Base-by-base conservation (phyloP, 768 basidiomycete species). In the Mrakia gelida region DNA sequence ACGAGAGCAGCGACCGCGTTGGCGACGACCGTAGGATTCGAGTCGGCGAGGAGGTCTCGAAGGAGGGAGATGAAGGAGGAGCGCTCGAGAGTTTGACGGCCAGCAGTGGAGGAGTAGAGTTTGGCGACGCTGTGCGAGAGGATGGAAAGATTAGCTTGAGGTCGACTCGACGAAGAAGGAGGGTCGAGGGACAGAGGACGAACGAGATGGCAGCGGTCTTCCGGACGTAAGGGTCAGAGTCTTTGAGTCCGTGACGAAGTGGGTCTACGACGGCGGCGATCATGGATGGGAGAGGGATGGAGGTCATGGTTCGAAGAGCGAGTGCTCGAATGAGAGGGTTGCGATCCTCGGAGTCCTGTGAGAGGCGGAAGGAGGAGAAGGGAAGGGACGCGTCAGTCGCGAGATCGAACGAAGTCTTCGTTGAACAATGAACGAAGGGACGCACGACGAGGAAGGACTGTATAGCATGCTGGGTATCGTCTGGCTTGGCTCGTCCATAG, bases 301-400 rank as follows among this genome's bases (percentile, higher is more conserved):
- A 98, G 10, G 97, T 96, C 96, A 99, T 98, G 18, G 97, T 99
- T 62, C 97, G 92, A 81, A 99, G 95, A 28, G 97, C 95, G 67
- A 99, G 87, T 23, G 96, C 97, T 52, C 97, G 92, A 77, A 99
- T 94, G 70, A 99, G 90, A 16, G 97, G 96, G 84, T 98, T 98
- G 67, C 92, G 90, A 83, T 98, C 96, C 73, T 78, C 77, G 32
- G 63, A 73, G 63, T 78, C 77, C 75, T 76, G 65, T 3, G 26
- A 30, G 38, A 32, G 73, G 43, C 70, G 79, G 49, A 28, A 34
- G 62, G 30, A 11, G 38, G 28, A 4, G 34, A 11, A 23, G 56
- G 11, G 18, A 34, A 49, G 43, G 54, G 6, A 43, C 23, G 75
- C 52, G 63, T 43, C 30, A 49, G 62, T 67, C n/a, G 32, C 9